Conservation (phyloP, 306 rosid genomes). For the Citrullus colocynthis region DNA sequence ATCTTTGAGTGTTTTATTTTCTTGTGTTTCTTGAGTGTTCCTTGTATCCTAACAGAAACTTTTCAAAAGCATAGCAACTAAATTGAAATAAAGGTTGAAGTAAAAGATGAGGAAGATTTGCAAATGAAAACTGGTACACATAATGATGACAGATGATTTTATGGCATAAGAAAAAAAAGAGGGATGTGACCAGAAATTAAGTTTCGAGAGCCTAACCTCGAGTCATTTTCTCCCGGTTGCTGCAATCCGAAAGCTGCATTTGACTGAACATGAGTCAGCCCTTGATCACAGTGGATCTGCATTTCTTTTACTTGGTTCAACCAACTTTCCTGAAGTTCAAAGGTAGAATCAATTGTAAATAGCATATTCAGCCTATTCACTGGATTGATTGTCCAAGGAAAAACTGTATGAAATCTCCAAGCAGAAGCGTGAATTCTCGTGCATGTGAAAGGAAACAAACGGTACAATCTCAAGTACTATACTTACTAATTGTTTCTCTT, state of each 20-base stretch:
- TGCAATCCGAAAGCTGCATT: conserved; percentile 28
- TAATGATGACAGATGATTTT: not conserved
- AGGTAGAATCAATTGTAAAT: conserved; percentile 8
- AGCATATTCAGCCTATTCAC: conserved; percentile 2
- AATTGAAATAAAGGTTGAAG: not conserved
- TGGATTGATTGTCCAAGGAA: not conserved
- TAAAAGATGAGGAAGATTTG: not conserved
- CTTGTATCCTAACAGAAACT: too few relatives aligned
- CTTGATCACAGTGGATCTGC: conserved; percentile 69
- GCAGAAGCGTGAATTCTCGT: not conserved
- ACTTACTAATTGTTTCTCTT: conserved; percentile 91
- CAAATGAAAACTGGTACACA: not conserved
- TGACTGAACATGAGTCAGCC: conserved; percentile 47
- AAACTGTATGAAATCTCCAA: not conserved
- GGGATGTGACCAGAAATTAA: not conserved
- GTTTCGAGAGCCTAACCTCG: conserved; percentile 31
- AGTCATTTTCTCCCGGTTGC: conserved; percentile 30
- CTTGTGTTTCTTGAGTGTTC: too few relatives aligned
- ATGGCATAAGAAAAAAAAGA: not conserved
- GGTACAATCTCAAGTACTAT: not conserved
- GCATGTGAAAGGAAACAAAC: not conserved
- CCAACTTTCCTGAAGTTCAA: conserved; percentile 76
- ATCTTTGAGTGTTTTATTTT: too few relatives aligned
- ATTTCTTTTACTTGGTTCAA: conserved; percentile 82
- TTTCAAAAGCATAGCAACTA: not conserved